Evolutionary conservation across 495 filamentous ascomycete species (phyloP).

Genomic region (Ramalina intermedia): DNA sequence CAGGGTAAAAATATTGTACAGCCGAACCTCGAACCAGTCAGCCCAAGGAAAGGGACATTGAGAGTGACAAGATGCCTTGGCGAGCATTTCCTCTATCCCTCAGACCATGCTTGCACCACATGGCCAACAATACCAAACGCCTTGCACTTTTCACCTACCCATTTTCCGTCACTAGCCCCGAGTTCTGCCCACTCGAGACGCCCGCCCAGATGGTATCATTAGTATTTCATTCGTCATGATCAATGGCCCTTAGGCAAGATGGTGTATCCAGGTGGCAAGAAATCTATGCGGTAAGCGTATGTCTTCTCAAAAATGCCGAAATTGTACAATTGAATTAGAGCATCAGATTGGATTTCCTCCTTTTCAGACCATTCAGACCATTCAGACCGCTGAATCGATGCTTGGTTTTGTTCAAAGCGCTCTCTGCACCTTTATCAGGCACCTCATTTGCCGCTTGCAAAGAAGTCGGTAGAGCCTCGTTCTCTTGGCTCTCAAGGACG

Average conservation of each 20-base stretch:
- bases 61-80: too few species aligned
- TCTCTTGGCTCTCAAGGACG: slow-evolving; percentile 8
- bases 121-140: too few species aligned
- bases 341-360: slow-evolving; percentile 28
- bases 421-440: slow-evolving; percentile 21
- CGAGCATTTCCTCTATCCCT: too few species aligned
- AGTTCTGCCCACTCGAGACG: not conserved
- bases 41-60: too few species aligned
- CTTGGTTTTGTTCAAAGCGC: slow-evolving; percentile 24
- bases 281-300: not conserved
- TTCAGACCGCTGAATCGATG: slow-evolving; percentile 25
- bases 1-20: too few species aligned
- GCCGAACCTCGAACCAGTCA: too few species aligned
- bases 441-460: slow-evolving; percentile 11
- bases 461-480: slow-evolving; percentile 13
- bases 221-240: not conserved
- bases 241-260: not conserved
- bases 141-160: not conserved
- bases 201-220: slow-evolving; percentile 10
- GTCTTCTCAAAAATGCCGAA: not conserved
- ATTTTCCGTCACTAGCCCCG: not conserved
- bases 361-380: slow-evolving; percentile 27
- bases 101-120: too few species aligned
- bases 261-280: not conserved
- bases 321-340: slow-evolving; percentile 15